Conservation (phyloP, 108 stramenopile genomes). For the Poteriospumella lacustris region DNA sequence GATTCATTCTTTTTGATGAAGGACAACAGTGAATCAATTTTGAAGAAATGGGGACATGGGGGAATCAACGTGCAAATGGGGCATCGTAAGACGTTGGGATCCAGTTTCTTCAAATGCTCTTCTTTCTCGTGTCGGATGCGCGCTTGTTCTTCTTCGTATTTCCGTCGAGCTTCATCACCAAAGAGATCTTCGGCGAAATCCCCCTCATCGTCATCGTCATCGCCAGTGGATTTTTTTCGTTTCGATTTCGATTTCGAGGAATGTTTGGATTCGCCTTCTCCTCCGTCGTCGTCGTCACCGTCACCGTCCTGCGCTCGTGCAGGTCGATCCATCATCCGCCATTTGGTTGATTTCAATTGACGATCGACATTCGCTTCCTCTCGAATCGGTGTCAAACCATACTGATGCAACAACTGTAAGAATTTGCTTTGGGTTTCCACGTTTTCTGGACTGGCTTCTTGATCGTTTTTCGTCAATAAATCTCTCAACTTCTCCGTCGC, state of each 20-base stretch:
- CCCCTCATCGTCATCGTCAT: neutral
- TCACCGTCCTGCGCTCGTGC: too few species aligned
- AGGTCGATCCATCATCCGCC: too few species aligned
- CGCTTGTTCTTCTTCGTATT: neutral
- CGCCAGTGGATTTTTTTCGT: neutral
- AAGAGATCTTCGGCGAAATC: neutral
- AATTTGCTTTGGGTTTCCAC: neutral
- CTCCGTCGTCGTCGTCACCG: neutral
- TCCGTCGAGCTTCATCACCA: neutral
- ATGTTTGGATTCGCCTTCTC: neutral
- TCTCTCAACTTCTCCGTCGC: neutral
- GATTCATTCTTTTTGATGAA: neutral
- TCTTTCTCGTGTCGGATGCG: neutral
- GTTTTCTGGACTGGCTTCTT: neutral
- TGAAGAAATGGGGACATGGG: constrained; percentile 23
- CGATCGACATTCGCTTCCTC: neutral
- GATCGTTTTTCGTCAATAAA: neutral
- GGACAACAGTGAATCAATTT: neutral
- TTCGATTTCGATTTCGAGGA: neutral
- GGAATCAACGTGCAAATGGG: constrained; percentile 5
- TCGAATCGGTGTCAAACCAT: constrained; percentile 1
- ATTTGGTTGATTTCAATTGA: neutral
- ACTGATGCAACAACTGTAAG: neutral
- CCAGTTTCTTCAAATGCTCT: neutral
- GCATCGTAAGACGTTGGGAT: neutral